These are phyloP conservation scores for Aspergillus mulundensis DNA, from an alignment of 495 filamentous ascomycete genomes.

Conservation along the genomic window DNA sequence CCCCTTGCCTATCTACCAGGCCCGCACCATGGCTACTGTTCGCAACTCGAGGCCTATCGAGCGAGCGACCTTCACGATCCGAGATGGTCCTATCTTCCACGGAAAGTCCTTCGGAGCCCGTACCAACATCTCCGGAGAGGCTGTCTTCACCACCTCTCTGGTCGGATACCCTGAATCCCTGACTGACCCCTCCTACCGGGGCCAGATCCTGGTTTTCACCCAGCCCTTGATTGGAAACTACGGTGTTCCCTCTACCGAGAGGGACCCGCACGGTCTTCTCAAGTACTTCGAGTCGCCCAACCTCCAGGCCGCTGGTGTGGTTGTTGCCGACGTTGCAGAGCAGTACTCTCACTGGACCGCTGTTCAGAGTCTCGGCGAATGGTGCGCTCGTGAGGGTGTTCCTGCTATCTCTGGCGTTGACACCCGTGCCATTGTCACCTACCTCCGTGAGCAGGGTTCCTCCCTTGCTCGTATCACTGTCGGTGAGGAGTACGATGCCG, in stretches of 20 bases:
- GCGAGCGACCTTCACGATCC: conserved; percentile 90
- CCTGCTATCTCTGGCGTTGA: conserved; percentile 96
- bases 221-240: conserved; percentile 99
- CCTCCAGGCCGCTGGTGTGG: conserved; percentile 92
- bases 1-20: conserved; percentile 42
- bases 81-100: conserved; percentile 89
- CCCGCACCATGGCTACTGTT: conserved; percentile 66
- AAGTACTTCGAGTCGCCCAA: conserved; percentile 96
- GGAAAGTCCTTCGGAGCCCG: conserved; percentile 91
- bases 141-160: conserved; percentile 89
- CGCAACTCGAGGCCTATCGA: conserved; percentile 62
- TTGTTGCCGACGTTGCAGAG: conserved; percentile 89
- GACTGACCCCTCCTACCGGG: conserved; percentile 98
- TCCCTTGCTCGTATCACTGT: conserved; percentile 93
- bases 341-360: conserved; percentile 98
- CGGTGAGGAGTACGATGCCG: conserved; percentile 96
- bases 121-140: conserved; percentile 87
- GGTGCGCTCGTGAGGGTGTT: conserved; percentile 94
- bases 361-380: conserved; percentile 85
- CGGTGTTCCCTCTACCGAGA: conserved; percentile 75
- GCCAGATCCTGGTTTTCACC: conserved; percentile 97
- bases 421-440: conserved; percentile 92
- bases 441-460: conserved; percentile 90
- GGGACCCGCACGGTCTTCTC: conserved; percentile 73
- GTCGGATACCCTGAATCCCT: conserved; percentile 97